Percentiles rank a stretch among this genome's conserved stretches.
These are phyloP conservation scores for Dunaliella primolecta DNA, from an alignment of 139 green algal species.

Conservation along the genomic window DNA sequence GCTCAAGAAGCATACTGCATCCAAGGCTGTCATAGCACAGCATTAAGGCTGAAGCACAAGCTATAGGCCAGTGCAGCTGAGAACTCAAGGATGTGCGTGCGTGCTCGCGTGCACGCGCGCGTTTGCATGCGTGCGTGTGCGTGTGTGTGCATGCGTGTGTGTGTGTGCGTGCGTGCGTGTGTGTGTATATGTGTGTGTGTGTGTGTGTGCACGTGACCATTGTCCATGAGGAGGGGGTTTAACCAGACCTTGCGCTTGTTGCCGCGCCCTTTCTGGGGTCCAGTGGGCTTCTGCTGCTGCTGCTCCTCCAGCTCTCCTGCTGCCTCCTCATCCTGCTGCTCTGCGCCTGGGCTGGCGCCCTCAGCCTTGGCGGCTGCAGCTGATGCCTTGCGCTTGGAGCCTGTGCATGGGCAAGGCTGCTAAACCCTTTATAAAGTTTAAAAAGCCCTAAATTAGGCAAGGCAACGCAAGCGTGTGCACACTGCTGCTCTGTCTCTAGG, in stretches of 20 bases:
- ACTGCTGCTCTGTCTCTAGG: no score
- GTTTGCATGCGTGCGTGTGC: background rate
- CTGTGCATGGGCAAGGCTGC: no score
- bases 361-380: background rate
- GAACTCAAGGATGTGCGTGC: no score
- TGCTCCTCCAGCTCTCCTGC: background rate
- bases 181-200: background rate
- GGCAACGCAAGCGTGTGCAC: no score
- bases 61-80: no score
- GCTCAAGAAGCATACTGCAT: no score
- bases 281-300: background rate
- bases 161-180: background rate
- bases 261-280: background rate
- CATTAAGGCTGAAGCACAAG: no score
- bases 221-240: background rate
- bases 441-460: no score
- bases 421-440: no score
- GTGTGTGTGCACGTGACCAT: background rate
- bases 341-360: background rate
- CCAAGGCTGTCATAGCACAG: no score
- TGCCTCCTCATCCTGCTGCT: background rate
- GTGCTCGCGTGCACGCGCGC: background rate
- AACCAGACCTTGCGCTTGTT: background rate
- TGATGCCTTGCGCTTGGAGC: no score
- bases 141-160: background rate